phyloP scores from a whole-genome alignment of 495 filamentous ascomycete species.

The Aspergillus funiculosus region DNA sequence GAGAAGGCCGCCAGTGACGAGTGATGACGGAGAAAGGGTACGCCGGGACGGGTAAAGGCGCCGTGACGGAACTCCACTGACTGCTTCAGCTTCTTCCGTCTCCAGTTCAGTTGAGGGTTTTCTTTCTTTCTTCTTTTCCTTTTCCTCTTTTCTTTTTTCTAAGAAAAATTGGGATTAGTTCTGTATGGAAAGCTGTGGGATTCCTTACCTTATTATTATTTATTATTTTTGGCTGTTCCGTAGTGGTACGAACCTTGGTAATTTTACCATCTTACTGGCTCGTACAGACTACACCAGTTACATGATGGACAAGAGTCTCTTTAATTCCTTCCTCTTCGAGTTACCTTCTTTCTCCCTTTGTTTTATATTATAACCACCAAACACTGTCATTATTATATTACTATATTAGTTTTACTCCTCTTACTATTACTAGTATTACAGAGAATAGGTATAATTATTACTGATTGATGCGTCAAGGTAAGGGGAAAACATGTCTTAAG shows the following conservation, averaged over 20 bases:
- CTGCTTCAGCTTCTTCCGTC: slow-evolving; percentile 21
- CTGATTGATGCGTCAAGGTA: too few species aligned
- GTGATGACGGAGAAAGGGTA: slow-evolving; percentile 22
- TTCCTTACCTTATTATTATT: too few species aligned
- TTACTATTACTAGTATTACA: too few species aligned
- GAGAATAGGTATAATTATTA: too few species aligned
- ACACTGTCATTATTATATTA: too few species aligned
- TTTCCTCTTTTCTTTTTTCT: neutral
- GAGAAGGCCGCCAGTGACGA: slow-evolving; percentile 18
- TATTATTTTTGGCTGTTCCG: neutral
- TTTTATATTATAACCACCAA: too few species aligned
- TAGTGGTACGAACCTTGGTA: neutral
- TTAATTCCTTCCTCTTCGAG: slow-evolving; percentile 5
- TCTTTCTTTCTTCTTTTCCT: neutral
- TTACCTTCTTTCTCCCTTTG: too few species aligned
- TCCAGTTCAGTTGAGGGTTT: slow-evolving; percentile 16
- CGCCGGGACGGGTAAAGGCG: slow-evolving; percentile 29
- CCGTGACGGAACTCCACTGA: slow-evolving; percentile 23
- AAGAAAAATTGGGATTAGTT: too few species aligned
- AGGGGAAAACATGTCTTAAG: too few species aligned
- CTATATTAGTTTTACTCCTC: too few species aligned
- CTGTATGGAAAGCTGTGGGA: too few species aligned
- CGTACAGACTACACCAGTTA: neutral
- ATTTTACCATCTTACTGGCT: neutral
- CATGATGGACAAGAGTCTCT: neutral